Evolutionary conservation across 306 rosid genomes (phyloP).

Genomic region (Rubus idaeus): DNA sequence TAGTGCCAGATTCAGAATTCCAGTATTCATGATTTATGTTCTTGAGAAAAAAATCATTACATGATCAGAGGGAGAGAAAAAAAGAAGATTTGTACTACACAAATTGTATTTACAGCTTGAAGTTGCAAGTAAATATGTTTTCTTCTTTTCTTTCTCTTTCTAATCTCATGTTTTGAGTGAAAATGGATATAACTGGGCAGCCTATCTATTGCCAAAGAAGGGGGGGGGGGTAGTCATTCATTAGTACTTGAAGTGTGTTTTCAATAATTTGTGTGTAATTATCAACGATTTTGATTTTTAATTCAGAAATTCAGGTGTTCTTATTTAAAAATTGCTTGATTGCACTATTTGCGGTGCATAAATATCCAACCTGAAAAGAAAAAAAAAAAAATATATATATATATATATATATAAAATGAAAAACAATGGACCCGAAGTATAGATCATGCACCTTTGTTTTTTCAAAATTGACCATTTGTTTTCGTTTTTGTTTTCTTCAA

Average conservation of each 20-base stretch:
- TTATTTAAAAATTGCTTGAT: background rate
- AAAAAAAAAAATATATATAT: too few relatives aligned
- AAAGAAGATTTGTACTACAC: background rate
- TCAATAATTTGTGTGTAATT: background rate
- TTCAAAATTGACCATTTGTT: background rate
- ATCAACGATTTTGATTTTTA: background rate
- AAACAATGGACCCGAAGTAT: too few relatives aligned
- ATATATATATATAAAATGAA: too few relatives aligned
- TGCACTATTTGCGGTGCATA: background rate
- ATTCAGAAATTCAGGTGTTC: background rate
- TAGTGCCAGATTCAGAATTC: slow-evolving; percentile 32
- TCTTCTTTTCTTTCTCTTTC: slow-evolving; percentile 8
- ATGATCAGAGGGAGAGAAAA: background rate
- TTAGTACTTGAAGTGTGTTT: background rate
- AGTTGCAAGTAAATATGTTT: slow-evolving; percentile 30
- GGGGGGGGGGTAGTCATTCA: background rate
- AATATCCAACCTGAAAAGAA: background rate
- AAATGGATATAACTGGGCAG: background rate
- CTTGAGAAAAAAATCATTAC: slow-evolving; percentile 6
- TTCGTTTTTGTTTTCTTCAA: background rate
- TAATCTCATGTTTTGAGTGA: slow-evolving; percentile 11
- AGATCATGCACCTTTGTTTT: too few relatives aligned
- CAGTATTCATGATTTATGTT: slow-evolving; percentile 24
- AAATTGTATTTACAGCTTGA: slow-evolving; percentile 28
- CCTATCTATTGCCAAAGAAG: slow-evolving; percentile 10